Conservation (phyloP, 768 basidiomycete genomes). For the Hygrophoropsis aurantiaca region DNA sequence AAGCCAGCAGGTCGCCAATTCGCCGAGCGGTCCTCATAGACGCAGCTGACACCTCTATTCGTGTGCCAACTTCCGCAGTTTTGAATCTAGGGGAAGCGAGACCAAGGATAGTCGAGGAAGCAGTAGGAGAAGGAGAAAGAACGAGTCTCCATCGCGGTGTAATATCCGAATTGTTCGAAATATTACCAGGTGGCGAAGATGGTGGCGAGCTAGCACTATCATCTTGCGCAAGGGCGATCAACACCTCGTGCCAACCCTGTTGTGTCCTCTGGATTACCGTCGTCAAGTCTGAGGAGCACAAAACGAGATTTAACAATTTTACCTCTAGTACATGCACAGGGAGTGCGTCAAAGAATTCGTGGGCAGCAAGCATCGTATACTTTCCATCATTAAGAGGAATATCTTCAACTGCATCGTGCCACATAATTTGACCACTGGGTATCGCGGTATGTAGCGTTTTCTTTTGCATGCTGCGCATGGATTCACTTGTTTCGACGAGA, state of each 20-base stretch:
- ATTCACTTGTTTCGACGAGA: conserved; percentile 77
- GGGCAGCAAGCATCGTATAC: conserved; percentile 88
- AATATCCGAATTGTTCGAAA: conserved; percentile 8
- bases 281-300: not conserved
- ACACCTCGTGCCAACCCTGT: conserved; percentile 83
- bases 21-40: conserved; percentile 67
- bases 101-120: conserved; percentile 55
- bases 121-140: conserved; percentile 58
- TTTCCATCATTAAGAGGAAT: conserved; percentile 46
- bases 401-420: conserved; percentile 76
- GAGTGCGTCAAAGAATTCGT: conserved; percentile 97
- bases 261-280: conserved; percentile 57
- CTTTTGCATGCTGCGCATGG: conserved; percentile 66
- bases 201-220: conserved; percentile 26
- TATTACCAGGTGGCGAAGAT: not conserved
- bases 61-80: conserved; percentile 62
- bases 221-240: conserved; percentile 55
- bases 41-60: conserved; percentile 78
- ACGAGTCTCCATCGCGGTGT: conserved; percentile 58
- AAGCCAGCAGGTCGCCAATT: conserved; percentile 62
- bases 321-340: conserved; percentile 91
- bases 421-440: conserved; percentile 46
- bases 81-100: conserved; percentile 70
- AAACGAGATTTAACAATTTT: conserved; percentile 8
- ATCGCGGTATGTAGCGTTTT: conserved; percentile 40